These are phyloP conservation scores for Solanum chiquidenum DNA, from an alignment of 257 asterid genomes.

Conservation along the genomic window DNA sequence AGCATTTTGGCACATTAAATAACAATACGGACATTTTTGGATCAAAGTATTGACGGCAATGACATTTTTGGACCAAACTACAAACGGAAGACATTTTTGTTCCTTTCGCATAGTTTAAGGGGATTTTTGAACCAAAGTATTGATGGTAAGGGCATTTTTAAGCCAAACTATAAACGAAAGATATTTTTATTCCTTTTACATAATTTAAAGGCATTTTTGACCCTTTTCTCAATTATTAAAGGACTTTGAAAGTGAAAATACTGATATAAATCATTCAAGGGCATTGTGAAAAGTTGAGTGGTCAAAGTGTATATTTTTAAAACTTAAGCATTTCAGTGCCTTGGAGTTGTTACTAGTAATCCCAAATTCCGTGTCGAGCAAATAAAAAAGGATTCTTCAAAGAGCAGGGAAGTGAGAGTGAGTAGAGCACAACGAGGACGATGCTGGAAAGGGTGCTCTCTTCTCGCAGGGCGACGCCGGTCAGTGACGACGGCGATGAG, in stretches of 20 bases:
- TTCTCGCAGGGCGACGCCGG: constrained; percentile 51
- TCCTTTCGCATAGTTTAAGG: no score
- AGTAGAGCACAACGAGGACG: constrained; percentile 8
- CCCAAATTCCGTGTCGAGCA: background rate
- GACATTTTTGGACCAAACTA: no score
- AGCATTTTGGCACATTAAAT: no score
- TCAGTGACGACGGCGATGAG: constrained; percentile 36
- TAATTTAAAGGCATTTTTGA: no score
- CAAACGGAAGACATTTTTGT: no score
- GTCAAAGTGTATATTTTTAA: background rate
- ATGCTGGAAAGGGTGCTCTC: constrained; percentile 82
- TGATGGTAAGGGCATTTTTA: no score
- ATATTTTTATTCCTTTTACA: no score
- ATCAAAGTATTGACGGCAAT: no score
- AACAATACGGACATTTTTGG: no score
- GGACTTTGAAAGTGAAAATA: background rate
- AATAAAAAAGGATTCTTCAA: background rate
- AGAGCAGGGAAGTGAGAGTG: background rate
- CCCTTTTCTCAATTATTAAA: background rate
- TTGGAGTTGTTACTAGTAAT: background rate
- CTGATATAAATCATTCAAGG: background rate
- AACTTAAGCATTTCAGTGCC: background rate
- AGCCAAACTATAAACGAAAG: no score
- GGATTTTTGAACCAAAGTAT: no score
- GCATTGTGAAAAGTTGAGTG: background rate